These are phyloP conservation scores for Xylaria longipes DNA, from an alignment of 495 filamentous ascomycete species.

Conservation along the genomic window DNA sequence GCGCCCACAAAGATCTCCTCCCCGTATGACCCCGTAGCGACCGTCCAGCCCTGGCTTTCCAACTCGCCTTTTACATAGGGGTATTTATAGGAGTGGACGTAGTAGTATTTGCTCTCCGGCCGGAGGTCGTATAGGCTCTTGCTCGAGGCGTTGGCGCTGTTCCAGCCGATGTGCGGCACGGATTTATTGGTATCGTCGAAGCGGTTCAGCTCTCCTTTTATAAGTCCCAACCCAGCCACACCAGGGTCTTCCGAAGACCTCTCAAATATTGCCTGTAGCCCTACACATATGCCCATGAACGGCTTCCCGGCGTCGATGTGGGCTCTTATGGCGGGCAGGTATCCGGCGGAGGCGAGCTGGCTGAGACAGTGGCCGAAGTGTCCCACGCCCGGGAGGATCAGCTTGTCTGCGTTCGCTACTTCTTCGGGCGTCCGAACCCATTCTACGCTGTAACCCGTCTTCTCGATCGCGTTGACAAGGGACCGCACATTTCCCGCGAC, in stretches of 20 bases:
- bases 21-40: conserved; percentile 88
- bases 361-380: conserved; percentile 96
- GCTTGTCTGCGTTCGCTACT: conserved; percentile 82
- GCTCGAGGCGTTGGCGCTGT: conserved; percentile 68
- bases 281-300: conserved; percentile 98
- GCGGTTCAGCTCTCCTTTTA: conserved; percentile 72
- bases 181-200: conserved; percentile 82
- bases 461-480: conserved; percentile 95
- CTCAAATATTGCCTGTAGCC: conserved; percentile 86
- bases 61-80: conserved; percentile 73
- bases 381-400: conserved; percentile 95
- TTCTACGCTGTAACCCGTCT: conserved; percentile 88
- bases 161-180: conserved; percentile 98
- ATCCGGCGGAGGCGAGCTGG: conserved; percentile 79
- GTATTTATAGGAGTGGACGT: conserved; percentile 93
- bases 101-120: conserved; percentile 93
- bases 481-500: conserved; percentile 88
- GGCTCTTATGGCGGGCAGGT: conserved; percentile 75
- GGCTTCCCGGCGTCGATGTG: conserved; percentile 89
- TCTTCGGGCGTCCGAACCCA: conserved; percentile 89
- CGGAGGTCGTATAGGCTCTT: conserved; percentile 74
- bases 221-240: conserved; percentile 73
- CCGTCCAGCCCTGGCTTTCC: conserved; percentile 81
- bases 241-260: conserved; percentile 78
- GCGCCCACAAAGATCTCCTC: conserved; percentile 92